Evolutionary conservation across 2,329 filamentous ascomycete genomes (phyloP).

Genomic region (Colletotrichum sp.): DNA sequence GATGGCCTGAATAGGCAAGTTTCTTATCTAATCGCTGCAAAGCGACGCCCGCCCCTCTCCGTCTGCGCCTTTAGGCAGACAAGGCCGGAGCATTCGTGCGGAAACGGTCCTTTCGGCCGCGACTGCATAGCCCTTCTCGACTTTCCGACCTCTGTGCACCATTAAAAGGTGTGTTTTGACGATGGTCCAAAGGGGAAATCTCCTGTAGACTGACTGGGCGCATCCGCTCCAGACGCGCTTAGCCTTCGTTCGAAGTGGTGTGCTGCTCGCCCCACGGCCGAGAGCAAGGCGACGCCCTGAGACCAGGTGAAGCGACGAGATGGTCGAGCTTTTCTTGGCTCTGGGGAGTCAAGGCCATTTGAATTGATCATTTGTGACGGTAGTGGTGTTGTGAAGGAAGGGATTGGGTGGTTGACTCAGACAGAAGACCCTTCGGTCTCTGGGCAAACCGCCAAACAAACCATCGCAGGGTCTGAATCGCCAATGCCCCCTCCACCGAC

Average conservation of each 20-base stretch:
- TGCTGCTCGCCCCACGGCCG: not conserved
- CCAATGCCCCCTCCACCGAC: not conserved
- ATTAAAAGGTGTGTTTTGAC: not conserved
- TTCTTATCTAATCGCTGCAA: slow-evolving; percentile 14
- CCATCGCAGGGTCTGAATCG: slow-evolving; percentile 11
- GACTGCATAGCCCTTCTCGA: not conserved
- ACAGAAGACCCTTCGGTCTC: not conserved
- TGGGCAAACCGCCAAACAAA: not conserved
- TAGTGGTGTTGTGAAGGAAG: slow-evolving; percentile 2
- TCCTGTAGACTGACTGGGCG: not conserved
- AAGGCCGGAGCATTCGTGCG: not conserved
- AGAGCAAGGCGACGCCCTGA: not conserved
- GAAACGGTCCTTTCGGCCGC: not conserved
- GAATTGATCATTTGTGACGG: not conserved
- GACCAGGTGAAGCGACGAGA: not conserved
- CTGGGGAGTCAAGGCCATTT: not conserved
- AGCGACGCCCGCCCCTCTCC: not conserved
- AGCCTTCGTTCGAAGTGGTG: not conserved
- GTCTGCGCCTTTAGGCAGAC: not conserved
- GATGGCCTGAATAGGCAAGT: slow-evolving; percentile 20
- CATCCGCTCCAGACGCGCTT: not conserved
- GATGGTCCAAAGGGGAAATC: not conserved
- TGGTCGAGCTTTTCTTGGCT: not conserved
- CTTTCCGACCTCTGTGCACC: not conserved
- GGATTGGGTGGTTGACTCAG: slow-evolving; percentile 7